Percentiles rank a stretch among this genome's conserved stretches.
These are phyloP conservation scores for Eucalyptus pumila DNA, from an alignment of 345 rosid genomes.

Conservation along the genomic window DNA sequence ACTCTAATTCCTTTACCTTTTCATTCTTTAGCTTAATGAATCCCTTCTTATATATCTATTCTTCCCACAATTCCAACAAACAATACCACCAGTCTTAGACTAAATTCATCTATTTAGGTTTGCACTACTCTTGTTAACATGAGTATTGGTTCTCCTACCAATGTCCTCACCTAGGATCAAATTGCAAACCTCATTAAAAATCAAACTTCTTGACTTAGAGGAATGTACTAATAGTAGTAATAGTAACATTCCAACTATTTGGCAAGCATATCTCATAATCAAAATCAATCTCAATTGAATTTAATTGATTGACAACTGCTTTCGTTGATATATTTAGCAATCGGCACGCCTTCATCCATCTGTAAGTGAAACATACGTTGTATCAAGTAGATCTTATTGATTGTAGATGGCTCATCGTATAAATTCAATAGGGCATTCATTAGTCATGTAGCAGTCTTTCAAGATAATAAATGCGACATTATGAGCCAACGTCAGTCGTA, in stretches of 20 bases:
- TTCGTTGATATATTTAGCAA: background rate
- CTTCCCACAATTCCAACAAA: background rate
- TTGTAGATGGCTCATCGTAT: background rate
- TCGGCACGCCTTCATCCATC: background rate
- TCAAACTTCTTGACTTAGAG: background rate
- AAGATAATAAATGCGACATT: accelerated
- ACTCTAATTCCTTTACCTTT: background rate
- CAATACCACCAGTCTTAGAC: background rate
- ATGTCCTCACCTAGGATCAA: background rate
- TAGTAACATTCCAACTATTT: background rate
- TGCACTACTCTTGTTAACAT: background rate
- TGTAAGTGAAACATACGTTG: accelerated
- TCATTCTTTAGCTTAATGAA: background rate
- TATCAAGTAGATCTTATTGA: background rate
- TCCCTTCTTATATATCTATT: background rate
- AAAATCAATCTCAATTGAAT: background rate
- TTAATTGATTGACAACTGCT: background rate
- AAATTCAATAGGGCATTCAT: background rate
- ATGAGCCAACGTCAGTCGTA: accelerated
- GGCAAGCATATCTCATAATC: background rate
- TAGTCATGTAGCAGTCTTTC: background rate
- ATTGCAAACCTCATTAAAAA: background rate
- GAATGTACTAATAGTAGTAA: background rate
- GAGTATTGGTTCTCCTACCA: background rate
- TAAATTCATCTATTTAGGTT: background rate